These are phyloP conservation scores for Pichia thaimueangensis DNA, from an alignment of 805 yeast species.

Conservation along the genomic window DNA sequence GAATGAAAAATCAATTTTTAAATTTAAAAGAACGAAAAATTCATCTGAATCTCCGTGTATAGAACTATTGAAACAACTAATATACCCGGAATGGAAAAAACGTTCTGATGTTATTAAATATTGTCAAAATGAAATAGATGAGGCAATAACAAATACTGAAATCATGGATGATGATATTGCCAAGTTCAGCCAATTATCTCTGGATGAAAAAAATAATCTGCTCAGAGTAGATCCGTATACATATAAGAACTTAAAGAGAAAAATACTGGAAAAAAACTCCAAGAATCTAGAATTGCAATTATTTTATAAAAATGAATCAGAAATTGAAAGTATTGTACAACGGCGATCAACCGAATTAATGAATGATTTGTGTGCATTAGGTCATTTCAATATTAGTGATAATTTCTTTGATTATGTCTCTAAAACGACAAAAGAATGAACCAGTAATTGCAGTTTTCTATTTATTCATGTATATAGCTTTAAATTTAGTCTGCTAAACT, in stretches of 20 bases:
- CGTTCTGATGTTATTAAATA: conserved; percentile 35
- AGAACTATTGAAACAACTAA: conserved; percentile 29
- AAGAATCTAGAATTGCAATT: conserved; percentile 26
- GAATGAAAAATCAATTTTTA: conserved; percentile 18
- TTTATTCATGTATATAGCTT: no score
- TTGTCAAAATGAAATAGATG: conserved; percentile 32
- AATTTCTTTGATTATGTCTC: conserved; percentile 14
- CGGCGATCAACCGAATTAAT: conserved; percentile 31
- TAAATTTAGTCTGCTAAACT: no score
- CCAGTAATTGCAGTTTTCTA: no score
- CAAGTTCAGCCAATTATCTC: conserved; percentile 13
- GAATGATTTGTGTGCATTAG: conserved; percentile 30
- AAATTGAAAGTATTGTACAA: conserved; percentile 36
- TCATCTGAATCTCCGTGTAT: conserved; percentile 27
- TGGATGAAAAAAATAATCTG: conserved; percentile 18
- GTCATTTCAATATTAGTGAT: conserved; percentile 9
- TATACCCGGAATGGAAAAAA: conserved; percentile 44
- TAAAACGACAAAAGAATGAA: background rate
- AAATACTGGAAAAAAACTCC: conserved; percentile 24
- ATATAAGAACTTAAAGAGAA: conserved; percentile 31
- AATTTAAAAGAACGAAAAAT: conserved; percentile 10
- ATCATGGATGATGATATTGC: conserved; percentile 9
- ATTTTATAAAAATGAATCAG: conserved; percentile 36
- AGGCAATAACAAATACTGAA: conserved; percentile 19
- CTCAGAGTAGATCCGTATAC: conserved; percentile 48